Evolutionary conservation across 2,329 filamentous ascomycete genomes (phyloP), one percentile per base, ranked within the genome.

Genomic region (Hypoxylon sp.): DNA sequence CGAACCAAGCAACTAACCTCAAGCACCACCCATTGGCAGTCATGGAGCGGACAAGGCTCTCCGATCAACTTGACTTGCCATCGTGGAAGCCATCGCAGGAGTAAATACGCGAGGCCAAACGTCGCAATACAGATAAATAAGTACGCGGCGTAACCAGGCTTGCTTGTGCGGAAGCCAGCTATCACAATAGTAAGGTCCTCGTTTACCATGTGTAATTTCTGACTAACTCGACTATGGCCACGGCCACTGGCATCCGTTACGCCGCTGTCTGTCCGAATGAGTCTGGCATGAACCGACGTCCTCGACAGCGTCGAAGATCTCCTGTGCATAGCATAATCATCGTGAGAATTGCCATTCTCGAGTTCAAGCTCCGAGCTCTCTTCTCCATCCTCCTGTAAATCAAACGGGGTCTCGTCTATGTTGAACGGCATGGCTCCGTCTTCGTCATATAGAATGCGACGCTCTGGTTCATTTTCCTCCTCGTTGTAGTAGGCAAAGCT

Each of bases 181-280:
- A 98, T 88, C 26, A 94, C 94, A 71, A 97, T 93, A 0, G 93
- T 97, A 67, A 99, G 82, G 76, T 99, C 95, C 77, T 99, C 95
- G 43, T 92, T 97, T 61, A 89, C 84, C 78, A 99, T 93, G 77
- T 97, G 95, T 22, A 97, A 85, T 79, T 97, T 98, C 77, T 99
- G 95, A 72, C 86, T 96, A 26, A 86, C 82, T 59, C 91, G 87
- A 43, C 87, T 87, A 10, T 85, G 86, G 41, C 81, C 81, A 51
- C 85, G 86, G 65, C 84, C 83, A 72, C 91, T 92, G 28, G 82
- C 84, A 66, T 89, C 85, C 11, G 92, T 95, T 54, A 85, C 85
- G 26, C 82, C 84, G 68, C 91, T 96, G 64, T 90, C 87, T 62
- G 87, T 87, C 65, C 91, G 86, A 51, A 93, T 84, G 46, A 98